These are phyloP conservation scores for Myriosclerotinia scirpicola DNA, from an alignment of 2,329 filamentous ascomycete species.

Conservation along the genomic window DNA sequence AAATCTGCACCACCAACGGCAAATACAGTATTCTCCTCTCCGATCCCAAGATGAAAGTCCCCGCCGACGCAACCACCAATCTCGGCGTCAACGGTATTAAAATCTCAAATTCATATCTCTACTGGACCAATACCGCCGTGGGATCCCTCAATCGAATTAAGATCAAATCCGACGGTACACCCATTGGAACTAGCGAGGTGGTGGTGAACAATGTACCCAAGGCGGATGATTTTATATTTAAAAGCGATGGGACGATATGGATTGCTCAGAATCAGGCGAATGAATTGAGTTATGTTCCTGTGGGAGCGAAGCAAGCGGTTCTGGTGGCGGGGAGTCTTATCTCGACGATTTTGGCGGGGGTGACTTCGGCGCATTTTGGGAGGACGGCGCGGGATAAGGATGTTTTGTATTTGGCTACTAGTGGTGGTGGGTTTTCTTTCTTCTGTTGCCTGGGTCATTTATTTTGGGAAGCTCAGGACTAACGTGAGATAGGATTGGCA, in stretches of 20 bases:
- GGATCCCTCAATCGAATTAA: conserved; percentile 31
- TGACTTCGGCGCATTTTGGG: conserved; percentile 29
- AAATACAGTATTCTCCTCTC: conserved; percentile 33
- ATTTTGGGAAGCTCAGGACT: neutral
- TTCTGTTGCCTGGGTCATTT: too few relatives aligned
- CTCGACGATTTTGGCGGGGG: conserved; percentile 27
- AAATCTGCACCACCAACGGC: conserved; percentile 32
- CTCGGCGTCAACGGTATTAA: conserved; percentile 37
- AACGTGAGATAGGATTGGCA: conserved; percentile 6
- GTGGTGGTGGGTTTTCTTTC: conserved; percentile 25
- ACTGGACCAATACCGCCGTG: conserved; percentile 37
- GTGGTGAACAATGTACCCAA: conserved; percentile 23
- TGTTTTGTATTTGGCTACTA: conserved; percentile 29
- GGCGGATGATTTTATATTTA: conserved; percentile 29
- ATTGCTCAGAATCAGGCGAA: conserved; percentile 26
- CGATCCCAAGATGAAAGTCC: conserved; percentile 33
- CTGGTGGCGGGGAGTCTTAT: conserved; percentile 25
- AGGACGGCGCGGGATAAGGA: conserved; percentile 21
- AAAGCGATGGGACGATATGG: conserved; percentile 25
- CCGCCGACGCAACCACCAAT: conserved; percentile 22
- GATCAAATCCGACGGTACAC: conserved; percentile 28
- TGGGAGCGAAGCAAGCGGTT: neutral
- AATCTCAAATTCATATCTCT: conserved; percentile 33
- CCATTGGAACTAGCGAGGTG: conserved; percentile 23
- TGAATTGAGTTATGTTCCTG: conserved; percentile 22